Percentiles rank a stretch among this genome's conserved stretches.
These are phyloP conservation scores for Umbilicaria muhlenbergii DNA, from an alignment of 495 filamentous ascomycete genomes.

Conservation along the genomic window DNA sequence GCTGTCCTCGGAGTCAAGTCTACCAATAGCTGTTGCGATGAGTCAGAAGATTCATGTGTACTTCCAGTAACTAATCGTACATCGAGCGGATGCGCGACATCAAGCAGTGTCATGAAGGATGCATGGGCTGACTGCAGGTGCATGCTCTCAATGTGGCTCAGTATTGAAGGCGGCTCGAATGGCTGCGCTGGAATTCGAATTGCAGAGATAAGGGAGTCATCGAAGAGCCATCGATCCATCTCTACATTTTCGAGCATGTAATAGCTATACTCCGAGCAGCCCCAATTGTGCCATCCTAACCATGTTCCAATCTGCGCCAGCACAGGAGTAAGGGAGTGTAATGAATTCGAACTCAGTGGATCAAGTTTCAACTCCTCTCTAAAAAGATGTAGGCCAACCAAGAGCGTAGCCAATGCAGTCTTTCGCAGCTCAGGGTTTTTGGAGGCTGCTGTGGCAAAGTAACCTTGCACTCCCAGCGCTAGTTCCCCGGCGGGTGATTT, in stretches of 20 bases:
- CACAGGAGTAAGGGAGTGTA: constrained; percentile 46
- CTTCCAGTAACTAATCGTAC: constrained; percentile 7
- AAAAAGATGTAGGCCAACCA: constrained; percentile 69
- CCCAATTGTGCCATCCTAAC: constrained; percentile 72
- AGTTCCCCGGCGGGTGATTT: constrained; percentile 34
- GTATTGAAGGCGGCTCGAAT: constrained; percentile 53
- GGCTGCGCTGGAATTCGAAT: constrained; percentile 38
- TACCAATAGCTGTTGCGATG: constrained; percentile 16
- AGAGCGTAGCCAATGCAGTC: constrained; percentile 45
- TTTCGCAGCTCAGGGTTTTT: constrained; percentile 37
- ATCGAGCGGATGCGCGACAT: constrained; percentile 29
- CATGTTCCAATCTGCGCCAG: constrained; percentile 69
- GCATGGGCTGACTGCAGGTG: constrained; percentile 16
- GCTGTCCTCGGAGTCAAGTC: constrained; percentile 48
- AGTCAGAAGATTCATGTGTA: constrained; percentile 15
- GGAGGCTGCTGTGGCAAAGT: constrained; percentile 43
- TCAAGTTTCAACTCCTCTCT: constrained; percentile 82
- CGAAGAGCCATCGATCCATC: constrained; percentile 44
- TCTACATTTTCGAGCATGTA: constrained; percentile 58
- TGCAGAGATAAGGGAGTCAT: constrained; percentile 34
- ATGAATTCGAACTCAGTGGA: constrained; percentile 39
- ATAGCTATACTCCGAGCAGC: constrained; percentile 32
- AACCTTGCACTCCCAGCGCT: constrained; percentile 36
- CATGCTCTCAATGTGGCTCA: constrained; percentile 40
- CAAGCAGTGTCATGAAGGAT: constrained; percentile 45